Evolutionary conservation across 2,329 filamentous ascomycete genomes (phyloP), one percentile per base, ranked within the genome.

Genomic region (Plectosphaerella cucumerina): DNA sequence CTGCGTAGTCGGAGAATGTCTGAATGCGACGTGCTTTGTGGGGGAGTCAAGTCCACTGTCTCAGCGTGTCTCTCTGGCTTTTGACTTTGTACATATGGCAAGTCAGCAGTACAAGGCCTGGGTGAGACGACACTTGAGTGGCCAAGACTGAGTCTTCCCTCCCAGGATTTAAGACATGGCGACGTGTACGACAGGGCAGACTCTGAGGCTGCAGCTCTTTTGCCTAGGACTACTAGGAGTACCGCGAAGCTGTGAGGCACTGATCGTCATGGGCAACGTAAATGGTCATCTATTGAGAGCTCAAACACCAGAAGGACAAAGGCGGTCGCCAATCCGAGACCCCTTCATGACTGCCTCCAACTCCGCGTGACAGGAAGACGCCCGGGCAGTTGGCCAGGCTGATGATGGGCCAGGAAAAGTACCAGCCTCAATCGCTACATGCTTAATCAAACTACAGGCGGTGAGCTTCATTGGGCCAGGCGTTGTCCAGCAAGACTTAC

Each of bases 401-500:
- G 39, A 20, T 17, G n/a, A 20, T 18, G 17, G 39, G n/a, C 18
- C 39, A 31, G 26, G 26, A 11, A 31, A 31, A 31, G 26, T 3
- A 31, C 26, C n/a, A 18, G 39, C 39, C 39, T 42, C 39, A 8
- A 20, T 42, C 18, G 17, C 26, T 42, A 20, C 18, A 18, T 18
- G 17, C 6, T 55, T 52, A 55, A 54, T 55, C 53, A 44, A 55
- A 55, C 53, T 55, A 41, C 15, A 34, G n/a, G 15, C n/a, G 22
- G 35, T 54, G 18, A 54, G 44, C 44, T 20, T 41, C 35, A 21
- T 49, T 11, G 26, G 6, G 26, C 26, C 8, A 31, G 9, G 39
- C 10, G 17, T 17, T n/a, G 17, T 14, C 11, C 39, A 21, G 17
- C 18, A 44, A 21, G 10, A 65, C 75, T 67, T 78, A 94, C 89